Evolutionary conservation across 768 basidiomycete genomes (phyloP), one percentile per base, ranked within the genome.

Genomic region (Rhodocollybia butyracea): DNA sequence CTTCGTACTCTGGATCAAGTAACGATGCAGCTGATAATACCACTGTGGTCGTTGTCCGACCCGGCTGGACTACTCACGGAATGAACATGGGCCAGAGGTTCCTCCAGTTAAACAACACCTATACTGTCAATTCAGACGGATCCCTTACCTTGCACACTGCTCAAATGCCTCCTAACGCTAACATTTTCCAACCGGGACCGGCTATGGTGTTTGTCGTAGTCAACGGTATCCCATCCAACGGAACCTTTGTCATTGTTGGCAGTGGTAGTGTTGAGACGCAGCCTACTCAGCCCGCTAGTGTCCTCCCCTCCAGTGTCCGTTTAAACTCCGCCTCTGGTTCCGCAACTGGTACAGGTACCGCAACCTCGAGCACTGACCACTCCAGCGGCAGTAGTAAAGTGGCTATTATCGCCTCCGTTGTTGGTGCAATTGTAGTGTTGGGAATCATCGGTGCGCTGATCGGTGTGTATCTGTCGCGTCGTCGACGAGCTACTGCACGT

Each of bases 41-140:
- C 8, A 86, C 83, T 3, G 86, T 95, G 11, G 85, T 84, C 30
- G 70, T 98, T 57, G 75, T 89, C 26, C 89, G 95, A n/a, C 79
- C 84, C 4, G 95, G 95, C 0, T 91, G 88, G 75, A 85, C 89
- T 3, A 91, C 89, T 0, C 89, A 91, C 62, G 88, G 81, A 30
- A 89, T 91, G 88, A 91, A 89, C 73, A 91, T 91, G 88, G 89
- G 89, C 0, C 90, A 93, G 68, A 80, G 94, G 3, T 79, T 77
- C 54, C 62, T 94, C 55, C 85, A 95, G 71, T 82, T 97, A 51
- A 87, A 94, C 68, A 88, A 81, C 63, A 89, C 93, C 0, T 96
- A 86, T 73, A 88, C 84, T 0, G 88, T 93, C 55, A 83, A 90
- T 66, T 68, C 64, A n/a, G 83, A 93, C 59, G 88, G 89, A n/a